These are phyloP conservation scores for Bipolaris bicolor DNA, from an alignment of 2,329 filamentous ascomycete species.

Conservation along the genomic window DNA sequence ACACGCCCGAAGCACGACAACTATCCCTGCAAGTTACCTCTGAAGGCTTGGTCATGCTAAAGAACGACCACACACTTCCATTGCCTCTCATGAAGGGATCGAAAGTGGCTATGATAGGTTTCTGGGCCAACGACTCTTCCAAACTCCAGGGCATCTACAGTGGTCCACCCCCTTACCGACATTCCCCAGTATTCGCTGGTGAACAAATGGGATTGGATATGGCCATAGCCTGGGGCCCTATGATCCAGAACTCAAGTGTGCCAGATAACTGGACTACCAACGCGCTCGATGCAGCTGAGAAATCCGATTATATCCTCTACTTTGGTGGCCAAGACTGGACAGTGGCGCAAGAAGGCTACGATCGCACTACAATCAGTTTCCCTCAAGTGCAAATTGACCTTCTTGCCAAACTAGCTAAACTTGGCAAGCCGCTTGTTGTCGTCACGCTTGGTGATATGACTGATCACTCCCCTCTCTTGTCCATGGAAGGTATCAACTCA, in stretches of 20 bases:
- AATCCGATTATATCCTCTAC: constrained; percentile 61
- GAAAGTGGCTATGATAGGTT: constrained; percentile 62
- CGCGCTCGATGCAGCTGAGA: constrained; percentile 44
- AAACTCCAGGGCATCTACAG: constrained; percentile 67
- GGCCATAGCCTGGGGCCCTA: constrained; percentile 29
- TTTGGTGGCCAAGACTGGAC: constrained; percentile 62
- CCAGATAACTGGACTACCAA: constrained; percentile 24
- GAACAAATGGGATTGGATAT: constrained; percentile 54
- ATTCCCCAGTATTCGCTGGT: constrained; percentile 61
- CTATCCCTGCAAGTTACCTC: constrained; percentile 62
- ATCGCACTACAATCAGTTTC: constrained; percentile 61
- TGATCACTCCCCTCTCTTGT: constrained; percentile 59
- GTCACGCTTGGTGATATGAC: constrained; percentile 60
- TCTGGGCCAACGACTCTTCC: constrained; percentile 63
- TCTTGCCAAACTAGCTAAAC: constrained; percentile 55
- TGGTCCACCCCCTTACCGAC: constrained; percentile 62
- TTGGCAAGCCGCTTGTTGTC: constrained; percentile 59
- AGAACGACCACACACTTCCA: constrained; percentile 58
- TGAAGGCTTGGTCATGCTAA: constrained; percentile 57
- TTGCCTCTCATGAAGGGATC: constrained; percentile 47
- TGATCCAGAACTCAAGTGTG: constrained; percentile 20
- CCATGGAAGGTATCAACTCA: constrained; percentile 57
- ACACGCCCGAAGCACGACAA: constrained; percentile 59
- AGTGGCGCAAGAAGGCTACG: constrained; percentile 60
- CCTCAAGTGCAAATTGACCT: constrained; percentile 59